A percentile compares a stretch with the other conserved stretches of the same genome.
These are phyloP conservation scores for Fusarium equiseti DNA, from an alignment of 2,329 filamentous ascomycete genomes.

Conservation along the genomic window DNA sequence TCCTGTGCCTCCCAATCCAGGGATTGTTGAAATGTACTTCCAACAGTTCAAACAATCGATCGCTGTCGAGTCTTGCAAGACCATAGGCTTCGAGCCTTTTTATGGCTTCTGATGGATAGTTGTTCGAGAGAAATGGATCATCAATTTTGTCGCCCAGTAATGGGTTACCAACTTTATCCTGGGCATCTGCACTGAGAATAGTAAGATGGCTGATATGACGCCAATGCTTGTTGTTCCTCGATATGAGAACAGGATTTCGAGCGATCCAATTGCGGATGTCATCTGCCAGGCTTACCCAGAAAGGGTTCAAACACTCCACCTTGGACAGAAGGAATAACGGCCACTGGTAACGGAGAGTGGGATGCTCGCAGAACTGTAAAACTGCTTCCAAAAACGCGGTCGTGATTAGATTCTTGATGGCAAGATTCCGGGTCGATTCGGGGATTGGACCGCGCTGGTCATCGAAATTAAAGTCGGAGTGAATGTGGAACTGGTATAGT, in stretches of 20 bases:
- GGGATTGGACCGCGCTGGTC: constrained; percentile 2
- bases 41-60: background rate
- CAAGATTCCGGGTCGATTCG: background rate
- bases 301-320: background rate
- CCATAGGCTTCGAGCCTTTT: constrained; percentile 11
- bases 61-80: background rate
- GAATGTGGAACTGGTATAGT: constrained; percentile 24
- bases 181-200: background rate
- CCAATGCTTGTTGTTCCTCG: background rate
- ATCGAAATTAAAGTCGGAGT: constrained; percentile 13
- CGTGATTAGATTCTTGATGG: background rate
- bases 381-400: fast-evolving
- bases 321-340: constrained; percentile 11
- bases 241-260: constrained; percentile 4
- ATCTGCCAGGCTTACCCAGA: constrained; percentile 8
- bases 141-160: constrained; percentile 8
- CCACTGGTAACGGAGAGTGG: constrained; percentile 32
- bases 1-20: fast-evolving
- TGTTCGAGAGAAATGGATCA: constrained; percentile 22
- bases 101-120: background rate
- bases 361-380: background rate
- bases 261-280: background rate
- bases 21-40: background rate
- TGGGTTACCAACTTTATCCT: constrained; percentile 7
- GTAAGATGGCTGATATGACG: constrained; percentile 8